Conservation (phyloP, 2,329 filamentous ascomycete species). For the Scedosporium boydii region DNA sequence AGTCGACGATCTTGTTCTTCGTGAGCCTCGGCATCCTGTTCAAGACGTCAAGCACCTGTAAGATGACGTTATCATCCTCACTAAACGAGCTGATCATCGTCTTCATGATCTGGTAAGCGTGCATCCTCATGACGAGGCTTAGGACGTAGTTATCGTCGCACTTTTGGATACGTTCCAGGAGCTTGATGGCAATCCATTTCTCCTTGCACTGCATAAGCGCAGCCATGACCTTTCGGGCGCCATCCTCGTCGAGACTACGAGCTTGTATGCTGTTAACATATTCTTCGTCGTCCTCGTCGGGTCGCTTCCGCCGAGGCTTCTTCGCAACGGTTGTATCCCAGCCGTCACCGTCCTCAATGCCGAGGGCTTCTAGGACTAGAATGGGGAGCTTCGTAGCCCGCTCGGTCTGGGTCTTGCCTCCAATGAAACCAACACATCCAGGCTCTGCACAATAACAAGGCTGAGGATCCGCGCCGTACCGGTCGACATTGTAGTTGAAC, state of each 20-base stretch:
- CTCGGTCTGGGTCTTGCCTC: conserved; percentile 95
- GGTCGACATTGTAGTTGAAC: conserved; percentile 99
- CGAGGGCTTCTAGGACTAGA: conserved; percentile 86
- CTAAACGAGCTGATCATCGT: conserved; percentile 75
- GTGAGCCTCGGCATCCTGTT: conserved; percentile 84
- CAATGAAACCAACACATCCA: conserved; percentile 94
- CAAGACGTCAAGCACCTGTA: conserved; percentile 84
- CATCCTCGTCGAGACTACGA: conserved; percentile 68
- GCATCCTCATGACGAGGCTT: conserved; percentile 87
- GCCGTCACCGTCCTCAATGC: conserved; percentile 83
- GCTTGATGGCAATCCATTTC: conserved; percentile 97
- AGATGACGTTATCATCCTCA: conserved; percentile 79
- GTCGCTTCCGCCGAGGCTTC: conserved; percentile 87
- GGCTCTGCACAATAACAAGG: conserved; percentile 92
- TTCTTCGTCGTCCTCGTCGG: conserved; percentile 84
- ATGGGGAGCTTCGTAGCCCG: conserved; percentile 84
- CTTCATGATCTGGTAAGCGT: conserved; percentile 92
- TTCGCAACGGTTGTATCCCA: conserved; percentile 89
- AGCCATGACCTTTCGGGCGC: conserved; percentile 91
- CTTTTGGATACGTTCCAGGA: conserved; percentile 78
- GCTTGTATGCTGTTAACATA: conserved; percentile 86
- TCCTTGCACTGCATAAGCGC: conserved; percentile 96
- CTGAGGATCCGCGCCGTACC: conserved; percentile 93
- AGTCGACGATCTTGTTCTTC: conserved; percentile 93
- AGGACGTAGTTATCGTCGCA: conserved; percentile 81